Evolutionary conservation across 192 early-diverging fungal genomes (phyloP).

Genomic region (Entomortierella parvispora): DNA sequence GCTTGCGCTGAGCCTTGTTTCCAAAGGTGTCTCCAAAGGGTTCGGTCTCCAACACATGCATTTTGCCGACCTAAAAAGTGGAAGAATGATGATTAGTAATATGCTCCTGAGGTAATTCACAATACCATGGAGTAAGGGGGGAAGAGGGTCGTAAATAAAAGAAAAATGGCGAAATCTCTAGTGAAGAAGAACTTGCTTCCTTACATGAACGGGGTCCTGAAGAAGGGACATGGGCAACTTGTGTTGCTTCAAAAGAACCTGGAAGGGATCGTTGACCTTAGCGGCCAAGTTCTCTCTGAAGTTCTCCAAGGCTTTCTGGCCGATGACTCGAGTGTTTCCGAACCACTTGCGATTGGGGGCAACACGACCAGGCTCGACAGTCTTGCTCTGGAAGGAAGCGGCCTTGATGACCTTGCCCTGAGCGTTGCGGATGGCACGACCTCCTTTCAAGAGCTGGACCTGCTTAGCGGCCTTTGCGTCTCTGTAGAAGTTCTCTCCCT

Average conservation of each 20-base stretch:
- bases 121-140: neutral
- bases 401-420: conserved; percentile 93
- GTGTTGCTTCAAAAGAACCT: conserved; percentile 91
- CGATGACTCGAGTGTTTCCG: conserved; percentile 97
- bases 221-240: conserved; percentile 96
- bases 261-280: conserved; percentile 94
- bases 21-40: conserved; percentile 94
- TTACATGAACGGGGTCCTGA: conserved; percentile 80
- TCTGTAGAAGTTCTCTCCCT: conserved; percentile 99
- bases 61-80: conserved; percentile 52
- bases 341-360: conserved; percentile 98
- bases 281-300: conserved; percentile 92
- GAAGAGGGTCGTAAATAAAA: neutral
- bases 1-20: conserved; percentile 93
- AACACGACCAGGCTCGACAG: conserved; percentile 82
- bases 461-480: conserved; percentile 94
- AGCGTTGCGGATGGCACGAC: conserved; percentile 82
- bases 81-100: neutral
- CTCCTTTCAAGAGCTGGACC: conserved; percentile 94
- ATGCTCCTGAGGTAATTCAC: neutral
- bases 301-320: conserved; percentile 90
- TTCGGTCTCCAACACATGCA: conserved; percentile 97
- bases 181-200: conserved; percentile 11
- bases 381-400: conserved; percentile 86
- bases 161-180: neutral